Evolutionary conservation across 2,329 filamentous ascomycete species (phyloP), one percentile per base, ranked within the genome.

Genomic region (Claviceps maximensis): DNA sequence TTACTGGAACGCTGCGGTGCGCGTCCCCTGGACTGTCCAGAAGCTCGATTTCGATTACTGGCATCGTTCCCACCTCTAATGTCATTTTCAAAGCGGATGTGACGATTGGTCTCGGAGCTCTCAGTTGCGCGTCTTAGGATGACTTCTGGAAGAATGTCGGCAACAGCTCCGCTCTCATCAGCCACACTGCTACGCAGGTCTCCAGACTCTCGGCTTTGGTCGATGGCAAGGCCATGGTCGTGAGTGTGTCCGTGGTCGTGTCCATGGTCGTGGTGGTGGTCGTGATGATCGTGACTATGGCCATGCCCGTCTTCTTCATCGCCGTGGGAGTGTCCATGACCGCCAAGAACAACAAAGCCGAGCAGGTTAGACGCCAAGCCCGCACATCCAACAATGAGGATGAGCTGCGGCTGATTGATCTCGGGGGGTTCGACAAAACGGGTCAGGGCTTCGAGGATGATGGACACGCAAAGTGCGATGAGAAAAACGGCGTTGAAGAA

Each of bases 401-500:
- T 89, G 40, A 98, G 77, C 61, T 85, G 79, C 1, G 93, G 90
- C 62, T 95, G 88, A 50, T 76, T 76, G 63, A 98, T 90, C 65
- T 87, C 82, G 62, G 91, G 90, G 8, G 90, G 89, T 62, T 97
- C 89, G 64, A 97, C 78, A 60, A 98, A 86, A 63, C 93, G 86
- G 62, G 90, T 89, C 56, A 96, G 79, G 17, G 93, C 93, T 70
- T 98, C 93, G 62, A 98, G 83, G 63, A 97, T 87, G 69, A 98
- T 98, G 50, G 91, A 94, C 53, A 98, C 77, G 71, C 93, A 98
- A 9, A 98, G 80, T 8, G 93, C 93, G 64, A 98, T 93, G 46
- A 98, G 77, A 73, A 98, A 98, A 47, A 97, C 91, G 59, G 93
- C 93, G 63, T 98, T 98, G 71, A 97, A 88, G 61, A 97, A 84